Evolutionary conservation across 129 eudicot species (phyloP).

Genomic region (Pseudognaphalium luteoalbum): DNA sequence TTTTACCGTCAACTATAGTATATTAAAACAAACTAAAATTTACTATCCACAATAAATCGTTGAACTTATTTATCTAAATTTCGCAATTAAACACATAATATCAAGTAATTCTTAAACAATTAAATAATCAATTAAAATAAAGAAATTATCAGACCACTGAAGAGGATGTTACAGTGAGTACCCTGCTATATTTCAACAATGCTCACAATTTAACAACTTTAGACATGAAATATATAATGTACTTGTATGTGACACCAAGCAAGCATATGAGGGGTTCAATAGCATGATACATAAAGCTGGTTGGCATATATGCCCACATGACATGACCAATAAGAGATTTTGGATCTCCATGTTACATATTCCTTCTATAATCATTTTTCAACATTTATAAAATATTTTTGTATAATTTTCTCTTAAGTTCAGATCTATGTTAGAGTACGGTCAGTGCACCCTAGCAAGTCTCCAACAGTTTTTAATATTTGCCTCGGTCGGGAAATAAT

Average conservation of each 20-base stretch:
- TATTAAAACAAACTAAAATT: too few relatives aligned
- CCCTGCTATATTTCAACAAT: neutral
- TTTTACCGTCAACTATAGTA: too few relatives aligned
- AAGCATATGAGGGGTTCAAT: neutral
- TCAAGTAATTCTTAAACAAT: too few relatives aligned
- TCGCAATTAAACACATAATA: too few relatives aligned
- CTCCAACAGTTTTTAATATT: conserved; percentile 15
- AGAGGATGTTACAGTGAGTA: too few relatives aligned
- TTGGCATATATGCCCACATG: conserved; percentile 15
- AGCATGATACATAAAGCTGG: neutral
- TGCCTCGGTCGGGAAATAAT: neutral
- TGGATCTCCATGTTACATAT: conserved; percentile 34
- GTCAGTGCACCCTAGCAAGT: neutral
- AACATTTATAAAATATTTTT: neutral
- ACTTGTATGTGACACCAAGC: neutral
- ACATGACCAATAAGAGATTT: conserved; percentile 7
- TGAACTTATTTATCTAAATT: too few relatives aligned
- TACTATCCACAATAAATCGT: too few relatives aligned
- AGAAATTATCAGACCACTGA: too few relatives aligned
- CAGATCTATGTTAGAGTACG: conserved; percentile 29
- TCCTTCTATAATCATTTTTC: conserved; percentile 5
- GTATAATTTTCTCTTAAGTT: neutral
- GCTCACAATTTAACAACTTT: neutral
- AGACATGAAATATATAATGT: neutral
- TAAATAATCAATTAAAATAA: too few relatives aligned